Base-by-base conservation (phyloP, 177 flowering plant genomes). In the Vitis hybrid region DNA sequence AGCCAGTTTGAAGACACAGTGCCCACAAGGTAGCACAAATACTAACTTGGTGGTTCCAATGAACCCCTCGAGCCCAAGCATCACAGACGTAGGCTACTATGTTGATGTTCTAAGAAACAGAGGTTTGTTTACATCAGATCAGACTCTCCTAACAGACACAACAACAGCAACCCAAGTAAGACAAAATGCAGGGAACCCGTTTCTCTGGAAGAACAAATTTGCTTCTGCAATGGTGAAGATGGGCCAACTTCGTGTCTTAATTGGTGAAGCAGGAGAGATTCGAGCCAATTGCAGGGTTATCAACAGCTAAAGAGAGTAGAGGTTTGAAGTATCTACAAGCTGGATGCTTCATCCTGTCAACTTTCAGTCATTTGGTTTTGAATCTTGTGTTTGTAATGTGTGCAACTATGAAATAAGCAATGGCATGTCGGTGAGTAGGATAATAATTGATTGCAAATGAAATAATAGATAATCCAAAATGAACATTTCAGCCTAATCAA, bases 191-290 rank as follows among this genome's bases (percentile, higher is more conserved):
- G 24, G 13, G 55, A 70, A 69, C 15, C 77, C 74, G 9, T 5
- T 20, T 2, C 21, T 75, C 3, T 91, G 91, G 92, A 41, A 10
- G 32, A 65, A 3, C 0, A 82, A 83, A 20, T 90, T 88, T 76
- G 91, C 84, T 3, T 76, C 72, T 0, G 90, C 94, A 49, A 92
- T 92, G 93, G 85, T 89, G 62, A 87, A 84, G 75, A 91, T 91
- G 94, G 90, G 91, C 17, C 46, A 71, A 11, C 64, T 88, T 35
- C 88, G 64, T 17, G 91, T 88, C 46, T 55, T 83, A n/a, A 88
- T 87, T 0, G 94, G 90, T 10, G 67, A 8, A 27, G 73, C 60
- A 2, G 94, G 91, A 20, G 90, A 91, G 72, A 87, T 90, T 9
- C 71, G 94, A 20, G 49, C 70, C 2, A 78, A 84, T 55, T 91